phyloP scores from a whole-genome alignment of 2,329 filamentous ascomycete genomes.

The Colletotrichum tanaceti region DNA sequence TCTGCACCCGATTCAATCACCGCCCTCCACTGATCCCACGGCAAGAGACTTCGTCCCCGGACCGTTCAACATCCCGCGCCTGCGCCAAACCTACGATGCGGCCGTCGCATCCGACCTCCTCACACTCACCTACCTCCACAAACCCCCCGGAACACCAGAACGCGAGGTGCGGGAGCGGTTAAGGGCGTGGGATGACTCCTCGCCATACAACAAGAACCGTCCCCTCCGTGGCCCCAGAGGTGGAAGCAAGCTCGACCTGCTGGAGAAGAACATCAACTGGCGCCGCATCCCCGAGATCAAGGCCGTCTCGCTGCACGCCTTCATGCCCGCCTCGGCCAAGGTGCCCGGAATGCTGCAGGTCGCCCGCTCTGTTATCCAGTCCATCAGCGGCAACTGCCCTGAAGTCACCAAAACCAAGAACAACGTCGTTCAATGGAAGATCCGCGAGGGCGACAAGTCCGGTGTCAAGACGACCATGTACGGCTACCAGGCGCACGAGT shows the following conservation, averaged over 20 bases:
- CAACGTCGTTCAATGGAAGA: slow-evolving; percentile 79
- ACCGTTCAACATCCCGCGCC: slow-evolving; percentile 87
- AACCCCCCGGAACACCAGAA: slow-evolving; percentile 77
- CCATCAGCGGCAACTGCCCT: slow-evolving; percentile 83
- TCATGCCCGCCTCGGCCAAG: slow-evolving; percentile 75
- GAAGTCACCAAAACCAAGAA: slow-evolving; percentile 75
- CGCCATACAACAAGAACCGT: slow-evolving; percentile 94
- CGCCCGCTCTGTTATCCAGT: slow-evolving; percentile 84
- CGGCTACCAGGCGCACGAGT: slow-evolving; percentile 87
- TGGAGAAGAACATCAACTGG: slow-evolving; percentile 82
- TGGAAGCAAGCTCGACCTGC: slow-evolving; percentile 74
- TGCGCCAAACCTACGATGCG: slow-evolving; percentile 89
- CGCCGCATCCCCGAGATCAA: slow-evolving; percentile 86
- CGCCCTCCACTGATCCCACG: slow-evolving; percentile 84
- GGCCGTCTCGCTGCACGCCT: slow-evolving; percentile 83
- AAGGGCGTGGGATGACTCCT: slow-evolving; percentile 87
- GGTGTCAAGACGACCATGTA: slow-evolving; percentile 81
- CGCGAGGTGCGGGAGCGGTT: slow-evolving; percentile 71
- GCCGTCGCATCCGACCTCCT: slow-evolving; percentile 90
- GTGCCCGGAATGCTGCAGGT: slow-evolving; percentile 83
- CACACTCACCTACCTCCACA: slow-evolving; percentile 88
- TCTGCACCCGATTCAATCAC: slow-evolving; percentile 91
- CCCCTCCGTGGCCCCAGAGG: slow-evolving; percentile 87
- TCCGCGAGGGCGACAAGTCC: slow-evolving; percentile 77
- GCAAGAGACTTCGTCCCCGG: slow-evolving; percentile 91